Evolutionary conservation across 495 filamentous ascomycete species (phyloP).

Genomic region (Penicillium antarcticum): DNA sequence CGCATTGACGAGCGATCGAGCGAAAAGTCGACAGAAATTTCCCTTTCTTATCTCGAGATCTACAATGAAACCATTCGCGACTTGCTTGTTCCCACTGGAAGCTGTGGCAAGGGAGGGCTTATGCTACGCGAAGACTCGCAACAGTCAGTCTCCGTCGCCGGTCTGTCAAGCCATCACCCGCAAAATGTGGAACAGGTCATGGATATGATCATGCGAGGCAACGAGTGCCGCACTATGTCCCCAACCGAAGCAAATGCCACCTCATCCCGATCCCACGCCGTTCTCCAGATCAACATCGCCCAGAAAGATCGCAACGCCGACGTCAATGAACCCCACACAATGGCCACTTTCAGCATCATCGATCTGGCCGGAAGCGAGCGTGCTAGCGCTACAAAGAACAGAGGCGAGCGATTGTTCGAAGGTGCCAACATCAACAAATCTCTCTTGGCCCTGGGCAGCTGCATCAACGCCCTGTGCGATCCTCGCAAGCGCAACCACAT

Average conservation of each 20-base stretch:
- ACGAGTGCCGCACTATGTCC: conserved; percentile 92
- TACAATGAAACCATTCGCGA: conserved; percentile 99
- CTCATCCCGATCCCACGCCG: conserved; percentile 96
- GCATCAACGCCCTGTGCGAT: conserved; percentile 98
- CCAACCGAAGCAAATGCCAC: conserved; percentile 98
- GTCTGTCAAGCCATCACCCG: conserved; percentile 87
- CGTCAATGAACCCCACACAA: conserved; percentile 91
- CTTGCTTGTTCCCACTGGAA: conserved; percentile 79
- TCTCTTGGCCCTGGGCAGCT: conserved; percentile 89
- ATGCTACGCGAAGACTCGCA: conserved; percentile 95
- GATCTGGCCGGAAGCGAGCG: conserved; percentile 95
- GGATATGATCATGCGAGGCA: conserved; percentile 97
- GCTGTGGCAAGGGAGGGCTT: conserved; percentile 80
- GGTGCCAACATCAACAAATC: conserved; percentile 99
- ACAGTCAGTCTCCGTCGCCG: conserved; percentile 88
- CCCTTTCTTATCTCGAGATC: conserved; percentile 95
- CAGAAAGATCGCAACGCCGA: conserved; percentile 92
- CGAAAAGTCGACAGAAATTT: conserved; percentile 86
- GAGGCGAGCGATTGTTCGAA: conserved; percentile 86
- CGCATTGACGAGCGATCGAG: conserved; percentile 79
- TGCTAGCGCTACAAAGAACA: conserved; percentile 94
- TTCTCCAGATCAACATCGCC: conserved; percentile 94
- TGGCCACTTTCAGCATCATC: conserved; percentile 98
- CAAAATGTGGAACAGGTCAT: conserved; percentile 91
- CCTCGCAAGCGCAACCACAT: conserved; percentile 89